phyloP scores from a whole-genome alignment of 257 asterid genomes.

The Marsdenia floribunda region DNA sequence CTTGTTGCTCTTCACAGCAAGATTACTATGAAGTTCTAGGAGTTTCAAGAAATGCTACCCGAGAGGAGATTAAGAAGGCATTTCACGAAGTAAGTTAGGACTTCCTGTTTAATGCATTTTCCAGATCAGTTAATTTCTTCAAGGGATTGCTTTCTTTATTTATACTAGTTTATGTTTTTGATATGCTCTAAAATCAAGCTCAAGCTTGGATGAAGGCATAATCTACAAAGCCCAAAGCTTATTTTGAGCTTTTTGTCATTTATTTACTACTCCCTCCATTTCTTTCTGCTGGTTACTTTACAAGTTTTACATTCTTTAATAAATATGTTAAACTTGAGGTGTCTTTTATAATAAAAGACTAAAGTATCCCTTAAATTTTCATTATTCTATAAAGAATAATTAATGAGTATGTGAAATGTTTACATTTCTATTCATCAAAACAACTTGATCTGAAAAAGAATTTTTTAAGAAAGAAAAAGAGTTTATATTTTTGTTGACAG shows the following conservation, averaged over 20 bases:
- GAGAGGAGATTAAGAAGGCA: slow-evolving; percentile 84
- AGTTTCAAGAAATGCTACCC: slow-evolving; percentile 54
- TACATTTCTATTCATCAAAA: too few relatives aligned
- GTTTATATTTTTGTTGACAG: too few relatives aligned
- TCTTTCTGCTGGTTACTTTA: too few relatives aligned
- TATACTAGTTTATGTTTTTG: background rate
- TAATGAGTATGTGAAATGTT: too few relatives aligned
- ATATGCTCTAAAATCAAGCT: background rate
- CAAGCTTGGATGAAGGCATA: background rate
- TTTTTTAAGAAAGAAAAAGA: too few relatives aligned
- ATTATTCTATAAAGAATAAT: too few relatives aligned
- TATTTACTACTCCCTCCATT: background rate
- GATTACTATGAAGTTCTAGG: slow-evolving; percentile 83
- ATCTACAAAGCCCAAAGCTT: background rate
- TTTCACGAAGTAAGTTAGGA: slow-evolving; percentile 53
- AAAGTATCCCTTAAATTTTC: too few relatives aligned
- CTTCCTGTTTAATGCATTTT: background rate
- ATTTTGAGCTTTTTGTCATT: background rate
- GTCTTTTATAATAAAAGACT: too few relatives aligned
- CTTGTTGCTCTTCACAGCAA: slow-evolving; percentile 33
- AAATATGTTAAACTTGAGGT: too few relatives aligned
- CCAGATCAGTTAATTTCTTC: background rate
- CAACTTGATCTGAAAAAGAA: too few relatives aligned
- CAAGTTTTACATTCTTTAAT: too few relatives aligned
- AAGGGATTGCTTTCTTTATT: background rate